Evolutionary conservation across 768 basidiomycete genomes (phyloP), one percentile per base, ranked within the genome.

Genomic region (Serendipita vermifera): DNA sequence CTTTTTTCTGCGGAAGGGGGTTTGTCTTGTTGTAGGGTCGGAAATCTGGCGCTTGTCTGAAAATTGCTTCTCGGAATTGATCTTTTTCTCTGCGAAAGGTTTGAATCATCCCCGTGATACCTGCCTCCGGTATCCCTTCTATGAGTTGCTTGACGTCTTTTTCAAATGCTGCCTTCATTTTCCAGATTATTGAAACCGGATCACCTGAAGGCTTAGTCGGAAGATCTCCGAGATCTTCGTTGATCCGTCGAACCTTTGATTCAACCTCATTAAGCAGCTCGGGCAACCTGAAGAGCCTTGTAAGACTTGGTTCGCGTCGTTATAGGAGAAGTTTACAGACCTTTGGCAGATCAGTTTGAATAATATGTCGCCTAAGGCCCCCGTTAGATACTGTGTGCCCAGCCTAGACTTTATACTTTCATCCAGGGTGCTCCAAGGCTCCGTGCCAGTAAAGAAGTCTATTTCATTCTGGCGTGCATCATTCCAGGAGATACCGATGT

Each of bases 311-410:
- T 5, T 7, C 9, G 6, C 15, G 9, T 41, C 6, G 6, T 41
- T n/a, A n/a, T n/a, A 43, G 46, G 31, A 5, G n/a, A 13, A 29
- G 26, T 51, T 7, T 43, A 22, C 22, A 22, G 22, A 83, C 85
- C 80, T 69, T 59, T 78, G 79, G 0, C 74, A 67, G 33, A 87
- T 83, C 2, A 83, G 66, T 29, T 81, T 77, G 0, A 82, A 82
- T 0, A 89, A 64, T 5, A 84, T 75, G 0, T 66, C 59, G 56
- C 84, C 83, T 35, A 87, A 65, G 3, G 76, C 69, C 24, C 76
- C 75, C 0, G 79, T 77, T 0, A 87, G 69, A 53, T n/a, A 13
- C 33, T 48, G 14, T 9, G 56, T 40, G 2, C 59, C 57, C 6
- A 58, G 27, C 5, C 60, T 46, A 2, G 24, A 24, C 9, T 56